Evolutionary conservation across 495 filamentous ascomycete genomes (phyloP).

Genomic region (Tuber aestivum): DNA sequence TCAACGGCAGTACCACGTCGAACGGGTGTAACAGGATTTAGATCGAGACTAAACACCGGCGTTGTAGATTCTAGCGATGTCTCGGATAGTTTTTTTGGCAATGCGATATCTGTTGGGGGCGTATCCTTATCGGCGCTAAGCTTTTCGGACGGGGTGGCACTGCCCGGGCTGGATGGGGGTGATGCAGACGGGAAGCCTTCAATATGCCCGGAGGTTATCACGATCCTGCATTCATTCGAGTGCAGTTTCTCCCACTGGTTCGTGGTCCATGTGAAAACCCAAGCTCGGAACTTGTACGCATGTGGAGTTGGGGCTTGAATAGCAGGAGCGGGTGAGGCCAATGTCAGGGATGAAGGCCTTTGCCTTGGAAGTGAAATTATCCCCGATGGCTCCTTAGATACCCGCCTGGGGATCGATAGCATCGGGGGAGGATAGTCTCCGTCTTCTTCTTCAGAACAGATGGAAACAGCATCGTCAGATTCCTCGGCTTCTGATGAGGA

Average conservation of each 20-base stretch:
- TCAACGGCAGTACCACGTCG: conserved; percentile 85
- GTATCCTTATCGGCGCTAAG: conserved; percentile 7
- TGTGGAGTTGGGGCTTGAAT: conserved; percentile 16
- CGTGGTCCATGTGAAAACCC: conserved; percentile 79
- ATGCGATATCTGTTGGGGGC: conserved; percentile 1
- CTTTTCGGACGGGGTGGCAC: conserved; percentile 5
- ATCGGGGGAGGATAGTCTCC: conserved; percentile 47
- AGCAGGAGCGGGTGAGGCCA: conserved; percentile 18
- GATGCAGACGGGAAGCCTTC: conserved; percentile 50
- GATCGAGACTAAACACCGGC: conserved; percentile 59
- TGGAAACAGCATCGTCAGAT: conserved; percentile 46
- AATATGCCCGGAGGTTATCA: conserved; percentile 76
- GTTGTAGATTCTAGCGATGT: conserved; percentile 23
- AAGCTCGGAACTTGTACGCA: conserved; percentile 62
- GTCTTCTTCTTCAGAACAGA: conserved; percentile 42
- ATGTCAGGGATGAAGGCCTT: conserved; percentile 31
- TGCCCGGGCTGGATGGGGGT: conserved; percentile 16
- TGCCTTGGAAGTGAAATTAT: conserved; percentile 30
- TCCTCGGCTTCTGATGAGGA: conserved; percentile 57
- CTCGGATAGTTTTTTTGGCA: conserved; percentile 13
- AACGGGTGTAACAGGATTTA: conserved; percentile 82
- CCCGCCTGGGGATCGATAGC: conserved; percentile 41
- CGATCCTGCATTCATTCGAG: conserved; percentile 68
- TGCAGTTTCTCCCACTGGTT: conserved; percentile 72
- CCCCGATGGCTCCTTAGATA: conserved; percentile 36